phyloP scores from a whole-genome alignment of 345 rosid species.

The Aquilaria sinensis region DNA sequence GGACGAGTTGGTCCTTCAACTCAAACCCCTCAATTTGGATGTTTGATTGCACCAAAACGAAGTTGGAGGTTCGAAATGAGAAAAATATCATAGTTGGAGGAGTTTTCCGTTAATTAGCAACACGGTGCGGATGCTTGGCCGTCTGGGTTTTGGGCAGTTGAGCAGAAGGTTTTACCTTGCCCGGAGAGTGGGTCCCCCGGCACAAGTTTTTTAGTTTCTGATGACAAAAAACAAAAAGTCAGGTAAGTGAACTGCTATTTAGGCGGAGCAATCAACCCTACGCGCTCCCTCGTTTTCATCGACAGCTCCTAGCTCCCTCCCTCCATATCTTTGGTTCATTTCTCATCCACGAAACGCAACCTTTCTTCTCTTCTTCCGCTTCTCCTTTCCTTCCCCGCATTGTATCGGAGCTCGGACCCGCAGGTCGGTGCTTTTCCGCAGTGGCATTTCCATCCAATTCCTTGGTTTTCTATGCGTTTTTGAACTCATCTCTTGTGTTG shows the following conservation, averaged over 20 bases:
- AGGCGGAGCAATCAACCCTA: conserved; percentile 39
- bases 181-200: too few relatives aligned
- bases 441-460: not conserved
- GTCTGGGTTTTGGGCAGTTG: too few relatives aligned
- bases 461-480: not conserved
- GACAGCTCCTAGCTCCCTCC: conserved; percentile 16
- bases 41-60: too few relatives aligned
- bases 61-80: too few relatives aligned
- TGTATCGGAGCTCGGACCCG: conserved; percentile 2
- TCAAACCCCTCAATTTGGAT: too few relatives aligned
- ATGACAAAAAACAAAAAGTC: too few relatives aligned
- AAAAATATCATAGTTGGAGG: too few relatives aligned
- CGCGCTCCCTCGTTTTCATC: conserved; percentile 36
- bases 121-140: too few relatives aligned
- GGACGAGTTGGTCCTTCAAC: too few relatives aligned
- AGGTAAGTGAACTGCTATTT: not conserved
- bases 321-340: conserved; percentile 8
- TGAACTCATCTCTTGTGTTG: not conserved
- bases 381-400: not conserved
- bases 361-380: conserved; percentile 2
- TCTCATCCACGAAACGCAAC: not conserved
- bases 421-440: not conserved
- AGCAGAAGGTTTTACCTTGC: too few relatives aligned
- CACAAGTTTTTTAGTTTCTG: too few relatives aligned
- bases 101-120: too few relatives aligned